These are phyloP conservation scores for Didymella exigua DNA, from an alignment of 2,329 filamentous ascomycete species.

Conservation along the genomic window DNA sequence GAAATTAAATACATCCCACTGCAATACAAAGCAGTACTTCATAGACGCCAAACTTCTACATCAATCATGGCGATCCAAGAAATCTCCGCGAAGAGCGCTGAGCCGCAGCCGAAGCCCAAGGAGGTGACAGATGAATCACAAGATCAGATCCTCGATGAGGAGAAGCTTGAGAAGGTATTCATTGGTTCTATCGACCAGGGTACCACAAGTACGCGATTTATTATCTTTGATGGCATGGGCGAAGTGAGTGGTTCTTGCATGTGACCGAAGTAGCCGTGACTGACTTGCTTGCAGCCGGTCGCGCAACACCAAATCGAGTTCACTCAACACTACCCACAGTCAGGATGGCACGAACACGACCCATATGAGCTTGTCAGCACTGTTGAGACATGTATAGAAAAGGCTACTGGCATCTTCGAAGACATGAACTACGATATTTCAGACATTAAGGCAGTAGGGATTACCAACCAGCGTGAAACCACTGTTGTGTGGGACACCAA, in stretches of 20 bases:
- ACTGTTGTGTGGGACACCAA: conserved; percentile 82
- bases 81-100: conserved; percentile 29
- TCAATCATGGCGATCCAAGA: conserved; percentile 37
- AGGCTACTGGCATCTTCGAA: conserved; percentile 73
- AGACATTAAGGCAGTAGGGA: conserved; percentile 78
- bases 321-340: conserved; percentile 79
- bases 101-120: conserved; percentile 44
- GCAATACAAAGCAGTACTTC: conserved; percentile 4
- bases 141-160: conserved; percentile 35
- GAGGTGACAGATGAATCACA: conserved; percentile 28
- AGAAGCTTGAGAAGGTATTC: conserved; percentile 63
- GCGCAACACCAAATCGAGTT: conserved; percentile 88
- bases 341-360: conserved; percentile 92
- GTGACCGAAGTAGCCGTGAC: neutral
- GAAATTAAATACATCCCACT: conserved; percentile 16
- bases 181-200: conserved; percentile 91
- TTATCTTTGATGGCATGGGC: conserved; percentile 84
- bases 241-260: conserved; percentile 32
- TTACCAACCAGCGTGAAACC: conserved; percentile 91
- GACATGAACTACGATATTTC: conserved; percentile 69
- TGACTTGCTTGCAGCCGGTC: conserved; percentile 60
- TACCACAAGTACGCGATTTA: conserved; percentile 85
- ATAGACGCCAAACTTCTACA: conserved; percentile 4
- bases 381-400: conserved; percentile 79
- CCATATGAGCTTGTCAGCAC: conserved; percentile 76